A percentile compares a stretch with the other conserved stretches of the same genome.
These are phyloP conservation scores for Abrus precatorius DNA, from an alignment of 306 rosid genomes.

Conservation along the genomic window DNA sequence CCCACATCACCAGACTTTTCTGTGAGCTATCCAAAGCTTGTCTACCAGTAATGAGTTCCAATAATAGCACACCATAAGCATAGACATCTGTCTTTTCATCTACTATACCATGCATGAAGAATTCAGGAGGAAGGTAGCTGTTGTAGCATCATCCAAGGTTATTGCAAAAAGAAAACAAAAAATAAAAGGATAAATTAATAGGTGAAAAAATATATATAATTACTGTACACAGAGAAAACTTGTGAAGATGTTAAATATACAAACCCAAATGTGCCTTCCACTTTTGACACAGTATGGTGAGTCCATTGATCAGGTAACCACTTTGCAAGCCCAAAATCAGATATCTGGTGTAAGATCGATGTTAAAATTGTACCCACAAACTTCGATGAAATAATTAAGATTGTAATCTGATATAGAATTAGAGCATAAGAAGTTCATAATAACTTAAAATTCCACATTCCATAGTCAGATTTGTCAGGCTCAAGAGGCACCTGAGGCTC, in stretches of 20 bases:
- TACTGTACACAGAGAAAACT: slow-evolving; percentile 1
- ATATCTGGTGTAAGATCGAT: slow-evolving; percentile 68
- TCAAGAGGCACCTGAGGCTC: slow-evolving; percentile 80
- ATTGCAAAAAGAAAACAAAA: not conserved
- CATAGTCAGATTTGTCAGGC: slow-evolving; percentile 24
- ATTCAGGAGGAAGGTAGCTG: slow-evolving; percentile 99
- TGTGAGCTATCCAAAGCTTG: slow-evolving; percentile 93
- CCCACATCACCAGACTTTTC: slow-evolving; percentile 97
- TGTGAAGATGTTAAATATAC: slow-evolving; percentile 49
- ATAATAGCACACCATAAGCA: slow-evolving; percentile 88
- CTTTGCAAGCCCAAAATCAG: slow-evolving; percentile 96
- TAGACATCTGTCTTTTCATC: slow-evolving; percentile 97
- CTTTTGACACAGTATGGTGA: slow-evolving; percentile 86
- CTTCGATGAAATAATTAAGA: slow-evolving; percentile 31
- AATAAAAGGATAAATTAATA: slow-evolving; percentile 33
- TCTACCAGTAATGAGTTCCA: slow-evolving; percentile 91
- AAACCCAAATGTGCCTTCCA: slow-evolving; percentile 99
- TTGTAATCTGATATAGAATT: slow-evolving; percentile 9
- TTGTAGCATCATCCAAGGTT: slow-evolving; percentile 44
- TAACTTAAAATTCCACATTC: not conserved
- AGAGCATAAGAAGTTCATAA: slow-evolving; percentile 26
- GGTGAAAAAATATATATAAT: not conserved
- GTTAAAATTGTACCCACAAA: slow-evolving; percentile 29
- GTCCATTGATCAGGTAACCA: slow-evolving; percentile 99
- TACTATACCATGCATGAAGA: slow-evolving; percentile 97